A percentile compares a stretch with the other conserved stretches of the same genome.
Conservation (phyloP, 805 yeast species). For the Yarrowia sp. region DNA sequence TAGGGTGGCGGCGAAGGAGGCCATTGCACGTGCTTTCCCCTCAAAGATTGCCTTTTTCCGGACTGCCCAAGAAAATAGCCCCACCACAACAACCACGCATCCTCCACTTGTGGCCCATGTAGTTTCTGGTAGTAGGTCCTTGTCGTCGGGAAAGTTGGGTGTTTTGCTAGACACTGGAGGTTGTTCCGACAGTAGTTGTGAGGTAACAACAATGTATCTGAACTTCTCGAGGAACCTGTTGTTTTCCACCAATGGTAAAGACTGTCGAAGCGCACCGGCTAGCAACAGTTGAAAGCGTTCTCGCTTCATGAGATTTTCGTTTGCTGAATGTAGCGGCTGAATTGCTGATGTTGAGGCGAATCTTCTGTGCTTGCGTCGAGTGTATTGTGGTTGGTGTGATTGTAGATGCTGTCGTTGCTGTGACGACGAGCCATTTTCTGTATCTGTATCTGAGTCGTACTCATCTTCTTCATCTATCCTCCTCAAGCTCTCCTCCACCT, state of each 20-base stretch:
- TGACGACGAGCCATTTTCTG: neutral
- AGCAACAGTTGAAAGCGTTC: conserved; percentile 32
- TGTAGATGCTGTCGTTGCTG: neutral
- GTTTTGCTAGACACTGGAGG: conserved; percentile 29
- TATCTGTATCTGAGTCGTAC: neutral
- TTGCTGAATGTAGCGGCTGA: conserved; percentile 27
- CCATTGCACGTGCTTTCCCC: conserved; percentile 25
- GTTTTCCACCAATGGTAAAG: conserved; percentile 34
- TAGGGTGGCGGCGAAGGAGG: conserved; percentile 34
- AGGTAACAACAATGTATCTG: conserved; percentile 48
- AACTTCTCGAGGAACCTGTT: conserved; percentile 48
- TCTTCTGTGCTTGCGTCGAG: conserved; percentile 7
- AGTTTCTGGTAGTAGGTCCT: conserved; percentile 29
- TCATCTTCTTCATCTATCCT: conserved; percentile 4
- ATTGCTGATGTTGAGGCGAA: conserved; percentile 8
- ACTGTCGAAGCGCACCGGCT: conserved; percentile 32
- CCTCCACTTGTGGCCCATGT: conserved; percentile 40
- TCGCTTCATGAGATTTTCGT: conserved; percentile 22
- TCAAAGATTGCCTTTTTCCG: conserved; percentile 21
- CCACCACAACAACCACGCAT: conserved; percentile 37
- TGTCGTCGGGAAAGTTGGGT: conserved; percentile 13
- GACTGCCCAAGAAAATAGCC: conserved; percentile 36
- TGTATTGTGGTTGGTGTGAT: neutral
- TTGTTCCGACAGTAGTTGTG: conserved; percentile 46
- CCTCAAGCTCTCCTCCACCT: conserved; percentile 1